A percentile compares a stretch with the other conserved stretches of the same genome.
phyloP scores from a whole-genome alignment of 2,329 filamentous ascomycete genomes.

The Paecilomyces variotii region DNA sequence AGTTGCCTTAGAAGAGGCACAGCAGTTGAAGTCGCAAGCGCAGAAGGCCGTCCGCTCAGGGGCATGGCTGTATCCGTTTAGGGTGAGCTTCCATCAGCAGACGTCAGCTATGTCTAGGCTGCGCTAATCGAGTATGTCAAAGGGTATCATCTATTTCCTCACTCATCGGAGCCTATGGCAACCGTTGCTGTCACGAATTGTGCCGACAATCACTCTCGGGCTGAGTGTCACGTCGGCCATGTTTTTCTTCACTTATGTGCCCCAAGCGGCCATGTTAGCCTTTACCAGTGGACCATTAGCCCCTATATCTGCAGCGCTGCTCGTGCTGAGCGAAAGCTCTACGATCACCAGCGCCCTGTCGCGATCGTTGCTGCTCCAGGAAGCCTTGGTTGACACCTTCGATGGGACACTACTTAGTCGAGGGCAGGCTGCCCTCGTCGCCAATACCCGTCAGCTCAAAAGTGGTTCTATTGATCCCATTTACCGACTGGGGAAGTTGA shows the following conservation, averaged over 20 bases:
- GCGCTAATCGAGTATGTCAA: neutral
- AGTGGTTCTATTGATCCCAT: slow-evolving; percentile 42
- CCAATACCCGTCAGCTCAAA: slow-evolving; percentile 66
- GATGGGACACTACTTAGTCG: slow-evolving; percentile 59
- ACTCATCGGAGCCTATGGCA: slow-evolving; percentile 51
- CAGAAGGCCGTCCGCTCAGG: slow-evolving; percentile 64
- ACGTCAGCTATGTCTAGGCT: neutral
- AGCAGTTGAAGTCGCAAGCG: slow-evolving; percentile 56
- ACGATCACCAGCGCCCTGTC: slow-evolving; percentile 46
- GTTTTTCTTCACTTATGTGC: slow-evolving; percentile 81
- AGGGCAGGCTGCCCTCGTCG: slow-evolving; percentile 55
- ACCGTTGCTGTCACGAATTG: slow-evolving; percentile 50
- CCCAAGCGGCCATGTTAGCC: slow-evolving; percentile 73
- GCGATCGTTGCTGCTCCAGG: slow-evolving; percentile 68
- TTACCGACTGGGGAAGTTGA: slow-evolving; percentile 48
- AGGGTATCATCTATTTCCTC: slow-evolving; percentile 56
- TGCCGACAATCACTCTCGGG: slow-evolving; percentile 61
- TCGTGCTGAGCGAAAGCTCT: slow-evolving; percentile 51
- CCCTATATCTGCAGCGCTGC: slow-evolving; percentile 51
- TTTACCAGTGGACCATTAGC: slow-evolving; percentile 74
- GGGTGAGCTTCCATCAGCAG: slow-evolving; percentile 34
- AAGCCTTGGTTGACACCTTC: slow-evolving; percentile 80
- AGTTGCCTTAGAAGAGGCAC: slow-evolving; percentile 60
- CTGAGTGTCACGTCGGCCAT: slow-evolving; percentile 65
- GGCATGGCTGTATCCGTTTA: slow-evolving; percentile 81